A percentile compares a stretch with the other conserved stretches of the same genome.
phyloP scores from a whole-genome alignment of 257 asterid genomes.

The Cruciata laevipes region DNA sequence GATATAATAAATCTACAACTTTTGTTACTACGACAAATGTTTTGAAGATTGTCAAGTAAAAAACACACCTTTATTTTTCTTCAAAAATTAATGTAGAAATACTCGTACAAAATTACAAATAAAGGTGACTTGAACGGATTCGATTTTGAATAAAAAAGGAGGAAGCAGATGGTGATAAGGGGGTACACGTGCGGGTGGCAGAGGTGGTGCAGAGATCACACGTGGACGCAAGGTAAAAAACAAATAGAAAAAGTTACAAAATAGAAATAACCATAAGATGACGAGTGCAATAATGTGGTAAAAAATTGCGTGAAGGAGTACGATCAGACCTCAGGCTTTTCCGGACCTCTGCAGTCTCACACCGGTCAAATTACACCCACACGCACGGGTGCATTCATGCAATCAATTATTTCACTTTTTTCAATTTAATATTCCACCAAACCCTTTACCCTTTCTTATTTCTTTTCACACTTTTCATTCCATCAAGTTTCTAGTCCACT shows the following conservation, averaged over 20 bases:
- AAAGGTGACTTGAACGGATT: background rate
- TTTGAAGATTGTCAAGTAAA: too few relatives aligned
- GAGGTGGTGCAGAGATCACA: background rate
- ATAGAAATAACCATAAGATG: background rate
- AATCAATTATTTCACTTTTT: background rate
- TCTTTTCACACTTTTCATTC: too few relatives aligned
- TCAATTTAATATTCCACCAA: too few relatives aligned
- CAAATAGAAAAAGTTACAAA: background rate
- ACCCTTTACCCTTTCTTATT: too few relatives aligned
- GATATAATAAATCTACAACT: too few relatives aligned
- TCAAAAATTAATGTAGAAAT: too few relatives aligned
- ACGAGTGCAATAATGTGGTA: background rate
- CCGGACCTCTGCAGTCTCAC: background rate
- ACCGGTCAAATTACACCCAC: background rate
- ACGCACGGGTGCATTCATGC: background rate
- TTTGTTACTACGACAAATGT: too few relatives aligned
- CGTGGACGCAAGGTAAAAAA: background rate
- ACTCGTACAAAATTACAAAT: too few relatives aligned
- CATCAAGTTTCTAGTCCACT: too few relatives aligned
- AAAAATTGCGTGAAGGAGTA: background rate
- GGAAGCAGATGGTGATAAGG: background rate
- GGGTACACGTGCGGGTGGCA: background rate
- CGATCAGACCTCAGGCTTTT: background rate
- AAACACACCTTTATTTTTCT: too few relatives aligned
- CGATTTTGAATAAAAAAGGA: background rate